Evolutionary conservation across 2,329 filamentous ascomycete species (phyloP).

Genomic region (Epichloe sibirici): DNA sequence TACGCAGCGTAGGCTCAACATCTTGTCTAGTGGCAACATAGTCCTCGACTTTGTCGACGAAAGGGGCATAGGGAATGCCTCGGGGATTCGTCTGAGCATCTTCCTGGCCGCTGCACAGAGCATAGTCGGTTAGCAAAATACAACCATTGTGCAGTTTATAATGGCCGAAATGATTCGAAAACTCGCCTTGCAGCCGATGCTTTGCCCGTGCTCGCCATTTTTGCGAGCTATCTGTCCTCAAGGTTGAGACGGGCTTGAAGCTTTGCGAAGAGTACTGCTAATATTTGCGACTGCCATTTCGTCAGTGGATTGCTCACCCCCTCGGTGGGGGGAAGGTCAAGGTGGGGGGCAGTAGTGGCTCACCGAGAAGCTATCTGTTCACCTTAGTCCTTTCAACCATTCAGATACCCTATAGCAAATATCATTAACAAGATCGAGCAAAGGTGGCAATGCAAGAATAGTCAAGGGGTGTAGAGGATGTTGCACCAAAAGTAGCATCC

Average conservation of each 20-base stretch:
- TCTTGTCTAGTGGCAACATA: slow-evolving; percentile 69
- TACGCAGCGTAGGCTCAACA: slow-evolving; percentile 69
- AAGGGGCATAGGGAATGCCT: slow-evolving; percentile 73
- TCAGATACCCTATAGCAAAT: neutral
- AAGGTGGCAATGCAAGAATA: too few species aligned
- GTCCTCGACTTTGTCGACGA: slow-evolving; percentile 81
- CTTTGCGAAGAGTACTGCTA: slow-evolving; percentile 13
- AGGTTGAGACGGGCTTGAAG: slow-evolving; percentile 12
- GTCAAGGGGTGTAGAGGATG: too few species aligned
- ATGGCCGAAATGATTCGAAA: too few species aligned
- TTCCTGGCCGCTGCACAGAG: slow-evolving; percentile 25
- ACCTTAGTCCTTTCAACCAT: neutral
- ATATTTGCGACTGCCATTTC: slow-evolving; percentile 18
- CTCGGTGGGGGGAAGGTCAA: slow-evolving; percentile 16
- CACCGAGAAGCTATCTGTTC: neutral
- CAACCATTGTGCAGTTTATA: neutral
- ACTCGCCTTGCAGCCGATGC: slow-evolving; percentile 23
- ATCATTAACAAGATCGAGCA: neutral
- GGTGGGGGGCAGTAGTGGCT: slow-evolving; percentile 12
- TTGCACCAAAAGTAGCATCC: too few species aligned
- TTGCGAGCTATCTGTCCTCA: slow-evolving; percentile 13
- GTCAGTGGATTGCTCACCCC: slow-evolving; percentile 17
- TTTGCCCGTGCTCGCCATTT: slow-evolving; percentile 31
- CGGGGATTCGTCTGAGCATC: slow-evolving; percentile 58
- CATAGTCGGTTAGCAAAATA: neutral